Conservation (phyloP, 2,329 filamentous ascomycete genomes). For the Hymenoscyphus fructigenus region DNA sequence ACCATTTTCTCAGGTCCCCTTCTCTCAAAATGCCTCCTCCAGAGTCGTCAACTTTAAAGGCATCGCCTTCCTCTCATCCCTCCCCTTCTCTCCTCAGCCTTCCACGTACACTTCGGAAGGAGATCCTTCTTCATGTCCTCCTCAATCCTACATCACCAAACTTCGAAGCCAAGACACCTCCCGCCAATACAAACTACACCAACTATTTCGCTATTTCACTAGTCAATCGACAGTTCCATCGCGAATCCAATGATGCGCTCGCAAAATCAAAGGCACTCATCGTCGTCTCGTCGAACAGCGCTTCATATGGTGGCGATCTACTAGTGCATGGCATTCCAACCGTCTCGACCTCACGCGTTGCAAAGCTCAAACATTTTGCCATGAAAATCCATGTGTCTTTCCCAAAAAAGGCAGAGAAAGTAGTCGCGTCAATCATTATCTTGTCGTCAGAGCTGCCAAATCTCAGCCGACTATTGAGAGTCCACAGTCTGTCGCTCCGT, state of each 20-base stretch:
- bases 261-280: constrained; percentile 6
- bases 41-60: neutral
- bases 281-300: constrained; percentile 3
- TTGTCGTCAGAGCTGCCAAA: neutral
- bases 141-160: constrained; percentile 1
- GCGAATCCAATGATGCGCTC: neutral
- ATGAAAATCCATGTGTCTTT: neutral
- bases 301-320: neutral
- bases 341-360: neutral
- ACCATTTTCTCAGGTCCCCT: neutral
- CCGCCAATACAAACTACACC: neutral
- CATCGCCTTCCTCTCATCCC: neutral
- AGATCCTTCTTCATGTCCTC: constrained; percentile 1
- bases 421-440: neutral
- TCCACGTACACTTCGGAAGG: neutral
- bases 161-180: constrained; percentile 8
- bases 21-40: neutral
- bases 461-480: neutral
- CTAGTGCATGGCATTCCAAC: neutral
- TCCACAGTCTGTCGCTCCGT: neutral
- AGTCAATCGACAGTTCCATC: constrained; percentile 3
- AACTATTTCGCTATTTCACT: constrained; percentile 3
- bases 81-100: neutral
- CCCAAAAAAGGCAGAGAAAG: neutral
- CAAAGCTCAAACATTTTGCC: constrained; percentile 1